A percentile compares a stretch with the other conserved stretches of the same genome.
phyloP scores from a whole-genome alignment of 306 rosid genomes.

The Quercus ilex region DNA sequence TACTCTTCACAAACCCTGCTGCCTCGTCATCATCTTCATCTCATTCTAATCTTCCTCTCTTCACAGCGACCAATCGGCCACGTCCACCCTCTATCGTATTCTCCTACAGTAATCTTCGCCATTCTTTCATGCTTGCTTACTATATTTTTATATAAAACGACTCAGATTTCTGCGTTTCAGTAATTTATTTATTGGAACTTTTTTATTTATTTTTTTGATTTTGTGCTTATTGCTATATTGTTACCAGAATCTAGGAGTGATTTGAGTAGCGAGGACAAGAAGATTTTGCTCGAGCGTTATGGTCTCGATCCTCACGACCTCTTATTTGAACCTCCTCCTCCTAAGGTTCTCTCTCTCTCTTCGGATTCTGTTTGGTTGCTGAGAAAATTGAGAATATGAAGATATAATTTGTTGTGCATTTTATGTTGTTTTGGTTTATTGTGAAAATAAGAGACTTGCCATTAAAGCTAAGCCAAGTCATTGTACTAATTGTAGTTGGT shows the following conservation, averaged over 20 bases:
- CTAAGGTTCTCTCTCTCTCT: slow-evolving; percentile 45
- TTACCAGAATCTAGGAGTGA: slow-evolving; percentile 49
- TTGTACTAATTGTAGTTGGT: too few species aligned
- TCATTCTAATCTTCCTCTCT: slow-evolving; percentile 23
- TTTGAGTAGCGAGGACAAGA: slow-evolving; percentile 52
- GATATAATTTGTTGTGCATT: too few species aligned
- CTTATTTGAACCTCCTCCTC: slow-evolving; percentile 59
- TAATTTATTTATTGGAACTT: neutral
- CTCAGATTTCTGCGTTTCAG: neutral
- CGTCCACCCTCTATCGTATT: slow-evolving; percentile 28
- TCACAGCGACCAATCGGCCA: slow-evolving; percentile 31
- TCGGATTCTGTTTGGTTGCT: neutral
- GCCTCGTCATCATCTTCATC: neutral
- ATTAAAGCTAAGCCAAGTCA: too few species aligned
- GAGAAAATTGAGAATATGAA: neutral
- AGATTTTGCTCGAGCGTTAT: slow-evolving; percentile 63
- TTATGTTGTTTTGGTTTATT: too few species aligned
- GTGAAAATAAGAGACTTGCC: too few species aligned
- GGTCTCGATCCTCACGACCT: slow-evolving; percentile 78
- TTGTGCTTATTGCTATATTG: neutral
- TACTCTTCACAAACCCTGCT: neutral
- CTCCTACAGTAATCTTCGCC: slow-evolving; percentile 44
- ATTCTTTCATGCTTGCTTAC: neutral
- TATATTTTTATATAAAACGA: neutral
- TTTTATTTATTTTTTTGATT: neutral